phyloP scores from a whole-genome alignment of 768 basidiomycete species.

The Rhizopogon vinicolor region DNA sequence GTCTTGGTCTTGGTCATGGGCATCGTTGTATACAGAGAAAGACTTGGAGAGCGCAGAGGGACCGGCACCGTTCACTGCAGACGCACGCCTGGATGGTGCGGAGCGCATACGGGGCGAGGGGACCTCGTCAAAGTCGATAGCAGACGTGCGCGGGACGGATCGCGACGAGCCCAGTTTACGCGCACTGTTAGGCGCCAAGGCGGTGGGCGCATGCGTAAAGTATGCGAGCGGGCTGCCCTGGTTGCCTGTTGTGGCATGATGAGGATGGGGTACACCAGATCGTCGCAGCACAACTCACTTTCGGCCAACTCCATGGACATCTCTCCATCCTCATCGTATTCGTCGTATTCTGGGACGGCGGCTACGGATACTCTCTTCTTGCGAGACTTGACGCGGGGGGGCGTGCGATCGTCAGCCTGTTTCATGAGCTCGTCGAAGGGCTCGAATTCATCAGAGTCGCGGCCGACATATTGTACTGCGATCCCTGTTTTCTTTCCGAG shows the following conservation, averaged over 20 bases:
- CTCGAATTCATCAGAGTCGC: constrained; percentile 79
- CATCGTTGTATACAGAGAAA: constrained; percentile 6
- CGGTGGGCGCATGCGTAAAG: constrained; percentile 31
- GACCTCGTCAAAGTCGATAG: constrained; percentile 57
- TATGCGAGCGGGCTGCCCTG: constrained; percentile 29
- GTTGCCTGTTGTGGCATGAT: constrained; percentile 15
- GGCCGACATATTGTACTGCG: constrained; percentile 60
- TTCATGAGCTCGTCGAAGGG: constrained; percentile 71
- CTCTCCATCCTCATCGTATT: constrained; percentile 56
- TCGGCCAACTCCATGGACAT: constrained; percentile 77
- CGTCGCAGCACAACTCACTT: constrained; percentile 39
- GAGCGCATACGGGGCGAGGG: constrained; percentile 49
- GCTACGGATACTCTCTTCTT: constrained; percentile 42
- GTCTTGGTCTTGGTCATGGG: constrained; percentile 10
- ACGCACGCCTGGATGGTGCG: constrained; percentile 23
- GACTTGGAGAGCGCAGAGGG: constrained; percentile 28
- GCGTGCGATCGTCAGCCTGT: constrained; percentile 64
- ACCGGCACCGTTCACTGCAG: constrained; percentile 30
- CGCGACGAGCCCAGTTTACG: constrained; percentile 38
- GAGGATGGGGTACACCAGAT: constrained; percentile 3
- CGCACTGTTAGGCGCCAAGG: constrained; percentile 30
- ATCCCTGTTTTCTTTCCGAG: constrained; percentile 82
- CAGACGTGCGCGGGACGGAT: constrained; percentile 45
- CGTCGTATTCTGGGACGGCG: constrained; percentile 32
- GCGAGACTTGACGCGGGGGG: constrained; percentile 48